A percentile compares a stretch with the other conserved stretches of the same genome.
Conservation (phyloP, 192 early-diverging fungal genomes). For the Chytriomyces sp. region DNA sequence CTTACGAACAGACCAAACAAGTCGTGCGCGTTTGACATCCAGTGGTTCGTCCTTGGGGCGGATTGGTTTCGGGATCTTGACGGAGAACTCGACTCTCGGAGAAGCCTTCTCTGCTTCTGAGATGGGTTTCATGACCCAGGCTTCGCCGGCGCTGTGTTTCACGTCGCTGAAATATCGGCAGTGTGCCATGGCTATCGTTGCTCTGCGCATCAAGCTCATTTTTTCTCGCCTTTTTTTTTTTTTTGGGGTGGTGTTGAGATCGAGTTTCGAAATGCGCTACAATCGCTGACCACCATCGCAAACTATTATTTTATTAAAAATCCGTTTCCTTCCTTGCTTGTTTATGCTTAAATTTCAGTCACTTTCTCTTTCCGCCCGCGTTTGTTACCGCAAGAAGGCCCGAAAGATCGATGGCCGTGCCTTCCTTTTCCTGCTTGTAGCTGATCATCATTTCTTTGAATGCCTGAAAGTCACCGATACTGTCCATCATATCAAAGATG, state of each 20-base stretch:
- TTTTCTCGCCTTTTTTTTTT: no score
- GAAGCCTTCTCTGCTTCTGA: constrained; percentile 22
- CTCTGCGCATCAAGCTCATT: not conserved
- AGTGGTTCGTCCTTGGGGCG: constrained; percentile 69
- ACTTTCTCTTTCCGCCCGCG: not conserved
- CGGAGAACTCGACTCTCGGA: constrained; percentile 32
- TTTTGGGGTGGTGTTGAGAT: no score
- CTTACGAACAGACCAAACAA: constrained; percentile 88
- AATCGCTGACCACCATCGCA: not conserved
- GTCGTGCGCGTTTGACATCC: constrained; percentile 76
- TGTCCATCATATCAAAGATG: constrained; percentile 60
- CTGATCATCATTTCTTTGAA: constrained; percentile 64
- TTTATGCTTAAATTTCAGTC: not conserved
- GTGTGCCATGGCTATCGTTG: not conserved
- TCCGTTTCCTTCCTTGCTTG: not conserved
- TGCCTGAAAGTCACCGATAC: constrained; percentile 55
- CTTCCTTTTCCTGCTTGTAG: constrained; percentile 47
- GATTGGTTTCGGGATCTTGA: constrained; percentile 57
- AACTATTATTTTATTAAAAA: not conserved
- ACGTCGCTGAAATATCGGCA: no score
- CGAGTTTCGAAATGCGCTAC: no score
- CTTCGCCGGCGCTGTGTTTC: constrained; percentile 29
- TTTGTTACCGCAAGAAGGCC: constrained; percentile 37
- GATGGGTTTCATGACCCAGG: constrained; percentile 43
- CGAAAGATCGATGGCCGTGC: constrained; percentile 34